A percentile compares a stretch with the other conserved stretches of the same genome.
phyloP scores from a whole-genome alignment of 495 filamentous ascomycete species.

The Amorphotheca resinae region DNA sequence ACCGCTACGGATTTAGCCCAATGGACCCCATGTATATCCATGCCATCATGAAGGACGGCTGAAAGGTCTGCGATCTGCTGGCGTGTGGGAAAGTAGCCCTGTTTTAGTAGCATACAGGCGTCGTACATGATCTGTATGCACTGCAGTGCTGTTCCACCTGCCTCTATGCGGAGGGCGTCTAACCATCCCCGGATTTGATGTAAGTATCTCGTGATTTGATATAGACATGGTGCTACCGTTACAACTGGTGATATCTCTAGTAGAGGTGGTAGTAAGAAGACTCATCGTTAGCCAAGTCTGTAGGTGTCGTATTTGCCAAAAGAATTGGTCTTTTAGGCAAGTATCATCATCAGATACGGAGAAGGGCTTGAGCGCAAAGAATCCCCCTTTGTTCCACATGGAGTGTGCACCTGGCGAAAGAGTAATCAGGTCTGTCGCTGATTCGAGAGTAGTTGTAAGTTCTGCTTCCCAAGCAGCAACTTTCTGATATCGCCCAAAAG shows the following conservation, averaged over 20 bases:
- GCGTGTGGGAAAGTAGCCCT: no score
- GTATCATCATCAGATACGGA: slow-evolving; percentile 11
- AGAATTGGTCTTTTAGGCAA: slow-evolving; percentile 13
- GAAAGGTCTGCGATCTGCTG: no score
- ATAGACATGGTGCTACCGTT: no score
- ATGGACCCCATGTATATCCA: no score
- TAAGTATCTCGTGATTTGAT: no score
- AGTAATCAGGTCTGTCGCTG: slow-evolving; percentile 11
- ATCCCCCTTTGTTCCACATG: slow-evolving; percentile 9
- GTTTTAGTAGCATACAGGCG: no score
- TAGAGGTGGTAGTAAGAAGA: slow-evolving; percentile 3
- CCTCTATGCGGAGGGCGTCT: no score
- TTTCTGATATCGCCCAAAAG: slow-evolving; percentile 13
- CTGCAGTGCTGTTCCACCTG: no score
- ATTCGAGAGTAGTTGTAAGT: slow-evolving; percentile 8
- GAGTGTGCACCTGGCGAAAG: slow-evolving; percentile 4
- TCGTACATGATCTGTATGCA: no score
- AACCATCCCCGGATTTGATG: no score
- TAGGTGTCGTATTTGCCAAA: slow-evolving; percentile 16
- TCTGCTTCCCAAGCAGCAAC: slow-evolving; percentile 14
- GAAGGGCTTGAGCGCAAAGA: slow-evolving; percentile 16
- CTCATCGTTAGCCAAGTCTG: slow-evolving; percentile 4
- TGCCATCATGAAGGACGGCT: no score
- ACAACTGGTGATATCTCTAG: not conserved
- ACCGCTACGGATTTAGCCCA: no score